Percentiles rank a stretch among this genome's conserved stretches.
Evolutionary conservation across 1,284 basidiomycete genomes (phyloP).

Genomic region (Macrocystidia cucumis): DNA sequence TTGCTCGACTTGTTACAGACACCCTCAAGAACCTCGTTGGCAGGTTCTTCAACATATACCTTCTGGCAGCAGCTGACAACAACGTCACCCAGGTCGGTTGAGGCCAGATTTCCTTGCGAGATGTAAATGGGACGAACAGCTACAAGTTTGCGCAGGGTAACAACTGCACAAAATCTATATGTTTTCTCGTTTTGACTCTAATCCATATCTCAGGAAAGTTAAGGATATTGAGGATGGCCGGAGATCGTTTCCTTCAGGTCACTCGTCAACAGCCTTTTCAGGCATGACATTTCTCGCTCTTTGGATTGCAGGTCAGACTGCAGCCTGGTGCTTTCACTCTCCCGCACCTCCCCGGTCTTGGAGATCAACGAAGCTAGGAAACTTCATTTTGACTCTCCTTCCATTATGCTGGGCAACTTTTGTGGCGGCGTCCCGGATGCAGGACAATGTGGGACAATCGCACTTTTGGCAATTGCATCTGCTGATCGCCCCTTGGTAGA

Average conservation of each 20-base stretch:
- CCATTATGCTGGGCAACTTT: slow-evolving; percentile 51
- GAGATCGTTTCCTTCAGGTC: slow-evolving; percentile 60
- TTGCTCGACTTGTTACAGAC: slow-evolving; percentile 42
- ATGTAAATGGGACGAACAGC: slow-evolving; percentile 48
- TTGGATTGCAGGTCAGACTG: slow-evolving; percentile 57
- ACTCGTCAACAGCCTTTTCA: slow-evolving; percentile 58
- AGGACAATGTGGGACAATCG: slow-evolving; percentile 55
- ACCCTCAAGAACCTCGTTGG: slow-evolving; percentile 56
- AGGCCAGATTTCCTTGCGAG: slow-evolving; percentile 64
- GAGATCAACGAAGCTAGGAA: slow-evolving; percentile 38
- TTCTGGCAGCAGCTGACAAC: no score
- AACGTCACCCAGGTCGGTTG: slow-evolving; percentile 39
- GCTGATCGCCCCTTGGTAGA: slow-evolving; percentile 15
- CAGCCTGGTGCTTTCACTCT: slow-evolving; percentile 47
- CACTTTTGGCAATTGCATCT: slow-evolving; percentile 4
- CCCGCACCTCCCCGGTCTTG: slow-evolving; percentile 27
- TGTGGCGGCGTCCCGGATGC: slow-evolving; percentile 54
- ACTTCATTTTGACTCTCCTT: slow-evolving; percentile 38
- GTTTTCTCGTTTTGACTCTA: slow-evolving; percentile 2
- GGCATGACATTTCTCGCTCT: slow-evolving; percentile 60
- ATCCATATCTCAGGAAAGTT: slow-evolving; percentile 25
- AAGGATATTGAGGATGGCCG: slow-evolving; percentile 41
- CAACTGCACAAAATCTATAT: slow-evolving; percentile 5
- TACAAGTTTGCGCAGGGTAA: slow-evolving; percentile 50
- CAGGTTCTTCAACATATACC: slow-evolving; percentile 15